Conservation (phyloP, 768 basidiomycete species). For the Termitomyces bulborhizus region DNA sequence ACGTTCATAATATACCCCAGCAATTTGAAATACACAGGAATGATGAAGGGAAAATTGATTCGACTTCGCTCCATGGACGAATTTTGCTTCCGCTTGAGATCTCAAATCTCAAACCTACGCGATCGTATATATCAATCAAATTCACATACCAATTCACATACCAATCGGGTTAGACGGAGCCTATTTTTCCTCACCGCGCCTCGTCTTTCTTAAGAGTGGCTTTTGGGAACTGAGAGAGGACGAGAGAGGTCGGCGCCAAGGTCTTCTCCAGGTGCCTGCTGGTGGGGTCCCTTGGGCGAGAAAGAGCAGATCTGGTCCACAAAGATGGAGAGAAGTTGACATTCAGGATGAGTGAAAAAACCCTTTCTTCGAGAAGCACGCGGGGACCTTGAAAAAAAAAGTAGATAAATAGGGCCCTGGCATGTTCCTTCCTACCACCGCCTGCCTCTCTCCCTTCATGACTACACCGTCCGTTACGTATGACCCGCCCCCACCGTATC, state of each 20-base stretch:
- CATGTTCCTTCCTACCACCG: neutral
- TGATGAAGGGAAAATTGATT: neutral
- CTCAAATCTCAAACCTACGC: neutral
- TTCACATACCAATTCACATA: neutral
- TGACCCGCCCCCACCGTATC: slow-evolving; percentile 2
- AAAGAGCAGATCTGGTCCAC: neutral
- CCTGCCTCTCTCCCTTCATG: neutral
- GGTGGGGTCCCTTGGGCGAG: too few species aligned
- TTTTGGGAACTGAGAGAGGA: neutral
- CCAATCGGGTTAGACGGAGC: neutral
- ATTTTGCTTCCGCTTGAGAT: neutral
- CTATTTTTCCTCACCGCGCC: neutral
- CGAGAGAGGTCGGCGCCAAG: neutral
- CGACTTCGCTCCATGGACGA: neutral
- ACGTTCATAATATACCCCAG: neutral
- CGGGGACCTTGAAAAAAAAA: neutral
- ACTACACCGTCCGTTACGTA: neutral
- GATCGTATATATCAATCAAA: neutral
- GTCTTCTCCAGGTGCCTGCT: too few species aligned
- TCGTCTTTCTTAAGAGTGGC: too few species aligned
- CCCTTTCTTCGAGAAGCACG: slow-evolving; percentile 4
- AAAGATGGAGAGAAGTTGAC: neutral
- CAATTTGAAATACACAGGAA: neutral
- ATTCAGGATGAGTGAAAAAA: neutral
- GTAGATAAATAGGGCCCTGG: neutral